These are phyloP conservation scores for Diaporthe aspalathi DNA, from an alignment of 2,329 filamentous ascomycete species.

Conservation along the genomic window DNA sequence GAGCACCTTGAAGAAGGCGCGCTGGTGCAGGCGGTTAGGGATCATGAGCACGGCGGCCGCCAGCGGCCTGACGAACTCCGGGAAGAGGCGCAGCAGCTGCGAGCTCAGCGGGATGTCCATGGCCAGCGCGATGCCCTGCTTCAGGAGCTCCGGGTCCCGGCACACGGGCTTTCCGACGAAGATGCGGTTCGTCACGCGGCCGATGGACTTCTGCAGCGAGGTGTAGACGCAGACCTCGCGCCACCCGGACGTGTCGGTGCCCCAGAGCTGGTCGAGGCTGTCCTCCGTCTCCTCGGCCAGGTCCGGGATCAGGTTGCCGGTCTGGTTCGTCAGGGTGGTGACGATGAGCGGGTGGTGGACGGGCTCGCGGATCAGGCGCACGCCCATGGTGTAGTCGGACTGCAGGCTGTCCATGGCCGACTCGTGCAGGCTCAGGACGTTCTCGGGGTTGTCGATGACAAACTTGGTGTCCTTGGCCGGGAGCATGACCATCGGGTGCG, in stretches of 20 bases:
- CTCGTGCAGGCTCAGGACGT: slow-evolving; percentile 48
- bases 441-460: slow-evolving; percentile 48
- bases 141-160: slow-evolving; percentile 39
- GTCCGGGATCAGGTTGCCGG: slow-evolving; percentile 45
- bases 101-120: slow-evolving; percentile 39
- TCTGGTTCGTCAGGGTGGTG: slow-evolving; percentile 48
- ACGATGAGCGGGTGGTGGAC: slow-evolving; percentile 49
- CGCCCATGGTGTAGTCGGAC: slow-evolving; percentile 48
- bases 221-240: slow-evolving; percentile 50
- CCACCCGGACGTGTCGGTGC: slow-evolving; percentile 45
- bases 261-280: slow-evolving; percentile 47
- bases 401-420: slow-evolving; percentile 51
- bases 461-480: slow-evolving; percentile 47
- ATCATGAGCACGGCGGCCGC: slow-evolving; percentile 40
- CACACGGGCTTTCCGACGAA: slow-evolving; percentile 48
- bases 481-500: slow-evolving; percentile 44
- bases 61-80: slow-evolving; percentile 39
- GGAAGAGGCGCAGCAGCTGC: slow-evolving; percentile 40
- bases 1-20: slow-evolving; percentile 39
- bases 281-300: slow-evolving; percentile 48
- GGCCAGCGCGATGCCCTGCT: slow-evolving; percentile 33
- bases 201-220: slow-evolving; percentile 46
- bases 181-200: slow-evolving; percentile 48
- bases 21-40: slow-evolving; percentile 41
- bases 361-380: slow-evolving; percentile 46